A percentile compares a stretch with the other conserved stretches of the same genome.
Conservation (phyloP, 345 rosid genomes). For the Boechera stricta region DNA sequence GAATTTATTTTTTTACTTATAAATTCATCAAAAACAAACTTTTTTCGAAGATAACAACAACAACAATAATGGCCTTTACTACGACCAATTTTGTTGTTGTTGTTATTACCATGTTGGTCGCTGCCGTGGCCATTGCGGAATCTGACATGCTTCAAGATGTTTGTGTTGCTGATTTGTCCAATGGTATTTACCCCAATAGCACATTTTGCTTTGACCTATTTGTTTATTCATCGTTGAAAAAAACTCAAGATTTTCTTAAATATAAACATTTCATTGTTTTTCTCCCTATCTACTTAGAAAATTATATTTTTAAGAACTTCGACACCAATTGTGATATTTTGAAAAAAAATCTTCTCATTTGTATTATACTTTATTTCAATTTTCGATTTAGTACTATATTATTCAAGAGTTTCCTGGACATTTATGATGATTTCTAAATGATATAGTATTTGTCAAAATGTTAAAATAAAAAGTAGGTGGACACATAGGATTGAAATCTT, state of each 20-base stretch:
- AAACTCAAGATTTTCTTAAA: neutral
- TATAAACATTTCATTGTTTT: neutral
- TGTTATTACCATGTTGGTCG: conserved; percentile 39
- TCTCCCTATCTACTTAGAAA: neutral
- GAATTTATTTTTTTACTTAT: neutral
- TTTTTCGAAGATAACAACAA: conserved; percentile 31
- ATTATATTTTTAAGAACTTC: neutral
- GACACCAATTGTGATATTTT: conserved; percentile 12
- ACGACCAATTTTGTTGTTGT: conserved; percentile 31
- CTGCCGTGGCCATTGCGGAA: conserved; percentile 51
- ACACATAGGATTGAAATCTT: conserved; percentile 28
- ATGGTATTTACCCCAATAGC: conserved; percentile 41
- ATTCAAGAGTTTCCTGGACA: neutral
- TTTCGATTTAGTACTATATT: neutral
- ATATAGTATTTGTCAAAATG: neutral
- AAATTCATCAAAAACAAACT: conserved; percentile 23
- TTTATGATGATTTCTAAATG: neutral
- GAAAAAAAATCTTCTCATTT: neutral
- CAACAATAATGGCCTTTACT: conserved; percentile 35
- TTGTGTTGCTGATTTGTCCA: conserved; percentile 80
- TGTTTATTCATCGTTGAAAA: neutral
- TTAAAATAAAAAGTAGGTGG: neutral
- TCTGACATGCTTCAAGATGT: conserved; percentile 80
- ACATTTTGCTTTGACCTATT: neutral
- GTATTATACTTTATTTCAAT: neutral